Evolutionary conservation across 2,329 filamentous ascomycete genomes (phyloP).

Genomic region (Dactylellina sp.): DNA sequence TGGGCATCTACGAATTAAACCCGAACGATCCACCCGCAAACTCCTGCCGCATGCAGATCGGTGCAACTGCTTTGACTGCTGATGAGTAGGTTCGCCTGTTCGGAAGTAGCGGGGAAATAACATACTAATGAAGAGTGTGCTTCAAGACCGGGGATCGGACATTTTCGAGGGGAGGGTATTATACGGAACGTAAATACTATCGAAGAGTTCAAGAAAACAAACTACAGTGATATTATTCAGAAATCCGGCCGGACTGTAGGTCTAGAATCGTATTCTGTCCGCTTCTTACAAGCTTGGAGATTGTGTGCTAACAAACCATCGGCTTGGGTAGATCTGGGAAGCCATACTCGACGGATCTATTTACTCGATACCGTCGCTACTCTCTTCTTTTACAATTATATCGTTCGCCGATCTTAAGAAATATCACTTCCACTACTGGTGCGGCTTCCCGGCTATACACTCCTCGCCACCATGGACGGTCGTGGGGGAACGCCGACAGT

Average conservation of each 20-base stretch:
- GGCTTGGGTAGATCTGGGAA: constrained; percentile 84
- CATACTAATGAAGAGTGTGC: constrained; percentile 21
- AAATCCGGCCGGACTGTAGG: constrained; percentile 81
- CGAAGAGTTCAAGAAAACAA: constrained; percentile 87
- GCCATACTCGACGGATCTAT: constrained; percentile 96
- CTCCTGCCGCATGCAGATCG: constrained; percentile 89
- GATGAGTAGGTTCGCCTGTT: constrained; percentile 74
- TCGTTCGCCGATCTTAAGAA: constrained; percentile 97
- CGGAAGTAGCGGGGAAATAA: not conserved
- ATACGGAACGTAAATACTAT: constrained; percentile 97
- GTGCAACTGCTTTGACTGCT: constrained; percentile 84
- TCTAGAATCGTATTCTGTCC: constrained; percentile 16
- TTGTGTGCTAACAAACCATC: constrained; percentile 59
- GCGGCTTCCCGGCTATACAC: constrained; percentile 92
- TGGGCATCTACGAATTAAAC: constrained; percentile 89
- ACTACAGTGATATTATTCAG: constrained; percentile 81
- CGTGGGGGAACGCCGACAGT: constrained; percentile 67
- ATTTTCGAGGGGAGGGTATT: constrained; percentile 82
- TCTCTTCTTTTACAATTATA: constrained; percentile 87
- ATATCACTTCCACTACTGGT: constrained; percentile 98
- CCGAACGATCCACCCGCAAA: constrained; percentile 76
- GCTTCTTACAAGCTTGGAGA: not conserved
- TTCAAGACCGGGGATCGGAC: constrained; percentile 56
- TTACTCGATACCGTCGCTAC: constrained; percentile 90
- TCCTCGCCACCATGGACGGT: constrained; percentile 86